Conservation (phyloP, 495 filamentous ascomycete species). For the Aspergillus olivimuriae region DNA sequence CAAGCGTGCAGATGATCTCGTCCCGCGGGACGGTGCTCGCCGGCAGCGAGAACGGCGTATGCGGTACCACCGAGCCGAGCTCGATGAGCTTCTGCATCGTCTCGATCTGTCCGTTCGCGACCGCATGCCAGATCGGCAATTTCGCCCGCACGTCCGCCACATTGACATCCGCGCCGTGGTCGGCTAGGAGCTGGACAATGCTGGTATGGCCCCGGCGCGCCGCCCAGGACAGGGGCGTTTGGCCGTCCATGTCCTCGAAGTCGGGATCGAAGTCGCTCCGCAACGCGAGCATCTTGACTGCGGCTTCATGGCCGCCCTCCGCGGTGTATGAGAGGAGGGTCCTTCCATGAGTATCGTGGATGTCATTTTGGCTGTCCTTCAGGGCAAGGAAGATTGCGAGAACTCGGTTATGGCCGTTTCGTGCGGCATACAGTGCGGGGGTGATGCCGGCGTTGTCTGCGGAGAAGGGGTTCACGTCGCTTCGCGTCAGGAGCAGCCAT, state of each 20-base stretch:
- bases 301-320: conserved; percentile 2
- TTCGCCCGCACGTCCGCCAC: neutral
- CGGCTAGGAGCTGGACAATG: neutral
- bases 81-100: neutral
- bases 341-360: neutral
- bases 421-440: neutral
- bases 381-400: neutral
- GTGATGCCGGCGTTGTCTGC: neutral
- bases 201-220: neutral
- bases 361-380: neutral
- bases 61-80: neutral
- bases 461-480: neutral
- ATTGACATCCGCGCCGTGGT: neutral
- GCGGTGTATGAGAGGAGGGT: conserved; percentile 6
- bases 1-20: neutral
- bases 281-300: conserved; percentile 2
- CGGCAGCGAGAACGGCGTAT: neutral
- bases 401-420: neutral
- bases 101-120: neutral
- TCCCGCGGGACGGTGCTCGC: neutral
- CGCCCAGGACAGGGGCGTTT: neutral
- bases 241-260: neutral
- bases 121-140: neutral
- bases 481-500: conserved; percentile 1
- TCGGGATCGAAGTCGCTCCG: conserved; percentile 2